Base-by-base conservation (phyloP, 176 grass and related monocot genomes). In the Oryza coarctata region DNA sequence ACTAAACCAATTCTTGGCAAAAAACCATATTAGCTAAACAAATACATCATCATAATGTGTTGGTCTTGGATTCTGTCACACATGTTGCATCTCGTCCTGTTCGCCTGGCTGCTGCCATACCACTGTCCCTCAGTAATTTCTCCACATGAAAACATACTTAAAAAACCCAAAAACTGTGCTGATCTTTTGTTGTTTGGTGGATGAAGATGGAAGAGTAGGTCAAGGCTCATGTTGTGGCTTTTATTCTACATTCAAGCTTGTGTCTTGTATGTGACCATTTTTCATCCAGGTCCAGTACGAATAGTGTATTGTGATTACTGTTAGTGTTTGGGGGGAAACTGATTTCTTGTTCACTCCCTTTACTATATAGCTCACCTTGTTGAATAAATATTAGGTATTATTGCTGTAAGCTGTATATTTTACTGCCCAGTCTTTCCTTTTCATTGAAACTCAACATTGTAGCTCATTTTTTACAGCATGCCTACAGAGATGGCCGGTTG, bases 401-500 rank as follows among this genome's bases (percentile, higher is more conserved):
- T 34, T 75, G 8, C 20, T 25, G 39, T 70, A 25, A 27, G 38
- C 34, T 70, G 49, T 29, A 36, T 52, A 76, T 3, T 77, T 71
- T 57, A 30, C 3, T 30, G 22, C 20, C 13, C 3, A 26, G 7
- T 14, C 4, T 28, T 71, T 26, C 8, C 29, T 70, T 0, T 17
- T 27, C 33, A 18, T 22, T 76, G 15, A 76, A 76, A 71, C 66
- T 88, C 32, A 82, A 25, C 25, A 29, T 30, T 82, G 44, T 66
- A 45, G 5, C n/a, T 81, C 12, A 78, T 83, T 4, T 78, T 82
- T 47, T 91, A 47, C 96, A 95, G 96, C 96, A 99, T 88, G 93
- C 91, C 29, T 95, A 99, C 66, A 91, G 89, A 88, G 93, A 95
- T 77, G 93, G 93, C 20, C 89, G 80, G 28, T 80, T 99, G 90